A percentile compares a stretch with the other conserved stretches of the same genome.
These are phyloP conservation scores for Trametes elegans DNA, from an alignment of 768 basidiomycete species.

Conservation along the genomic window DNA sequence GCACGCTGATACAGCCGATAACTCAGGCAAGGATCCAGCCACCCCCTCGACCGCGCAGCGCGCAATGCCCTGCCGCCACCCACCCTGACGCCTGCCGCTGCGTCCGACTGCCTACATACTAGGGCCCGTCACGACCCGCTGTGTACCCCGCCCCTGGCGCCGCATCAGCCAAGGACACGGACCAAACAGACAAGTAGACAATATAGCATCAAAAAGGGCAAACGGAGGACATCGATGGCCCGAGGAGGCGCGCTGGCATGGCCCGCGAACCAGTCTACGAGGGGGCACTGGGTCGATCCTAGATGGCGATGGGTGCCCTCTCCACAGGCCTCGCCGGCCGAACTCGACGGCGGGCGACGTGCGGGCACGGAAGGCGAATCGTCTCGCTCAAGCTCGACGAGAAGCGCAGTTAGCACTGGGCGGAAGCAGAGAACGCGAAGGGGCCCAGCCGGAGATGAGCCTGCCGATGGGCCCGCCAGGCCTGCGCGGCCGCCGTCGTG, in stretches of 20 bases:
- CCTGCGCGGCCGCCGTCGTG: conserved; percentile 10
- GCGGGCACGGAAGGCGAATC: not conserved
- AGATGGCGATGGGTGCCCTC: conserved; percentile 21
- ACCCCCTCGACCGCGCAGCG: not conserved
- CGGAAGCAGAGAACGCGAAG: conserved; percentile 6
- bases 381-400: conserved; percentile 1
- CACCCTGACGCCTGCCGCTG: not conserved
- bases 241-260: not conserved
- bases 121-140: no score
- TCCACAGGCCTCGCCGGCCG: conserved; percentile 1
- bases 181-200: not conserved
- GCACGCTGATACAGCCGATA: conserved; percentile 11
- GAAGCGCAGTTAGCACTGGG: not conserved
- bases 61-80: not conserved
- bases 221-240: not conserved
- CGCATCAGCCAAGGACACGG: no score
- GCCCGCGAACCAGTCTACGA: conserved; percentile 17
- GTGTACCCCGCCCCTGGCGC: no score
- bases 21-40: not conserved
- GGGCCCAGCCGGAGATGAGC: conserved; percentile 7
- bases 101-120: no score
- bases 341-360: not conserved
- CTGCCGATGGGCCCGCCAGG: not conserved
- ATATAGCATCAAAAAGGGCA: not conserved
- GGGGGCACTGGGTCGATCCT: conserved; percentile 17